Base-by-base conservation (phyloP, 2,329 filamentous ascomycete genomes). In the Colletotrichum horii region DNA sequence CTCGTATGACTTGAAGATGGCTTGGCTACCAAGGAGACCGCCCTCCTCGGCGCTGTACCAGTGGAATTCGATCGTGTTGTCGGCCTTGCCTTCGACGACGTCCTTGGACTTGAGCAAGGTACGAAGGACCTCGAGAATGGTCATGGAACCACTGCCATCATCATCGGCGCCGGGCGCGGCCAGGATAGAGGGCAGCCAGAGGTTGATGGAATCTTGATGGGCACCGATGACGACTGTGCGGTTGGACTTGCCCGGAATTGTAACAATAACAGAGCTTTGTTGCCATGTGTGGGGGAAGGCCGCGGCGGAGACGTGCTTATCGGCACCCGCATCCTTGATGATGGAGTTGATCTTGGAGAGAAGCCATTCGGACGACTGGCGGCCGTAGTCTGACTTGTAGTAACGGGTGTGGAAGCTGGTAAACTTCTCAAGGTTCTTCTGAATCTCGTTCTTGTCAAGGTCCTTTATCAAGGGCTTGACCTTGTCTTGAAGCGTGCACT, bases 11-110 rank as follows among this genome's bases (percentile, higher is more conserved):
- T 91, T 89, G 88, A 98, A 98, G 83, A 98, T 94, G 70, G 94
- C 96, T 84, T 98, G 96, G 80, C 94, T 96, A 75, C 96, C 96
- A 5, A 98, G 90, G 61, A 98, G 88, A 38, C 96, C 96, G 66
- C 94, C 95, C 84, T 98, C 96, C 83, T 98, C 96, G 14, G 95
- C 96, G 60, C 93, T 95, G 87, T 98, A 98, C 95, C 95, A 98
- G 86, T 98, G 96, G 84, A 98, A 98, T 87, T 98, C 96, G 79
- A 99, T 89, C 1, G 95, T 98, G 86, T 98, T 98, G 75, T 91
- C 85, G 6, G 93, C 93, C 78, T 95, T 91, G 77, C 95, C 95
- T 66, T 89, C 86, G 48, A 93, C 85, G 75, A 98, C 90, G 67
- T 93, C 90, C 77, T 93, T 85, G n/a, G 93, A 93, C 79, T 91